Base-by-base conservation (phyloP, 1,284 basidiomycete genomes). In the Ganoderma multipileum region DNA sequence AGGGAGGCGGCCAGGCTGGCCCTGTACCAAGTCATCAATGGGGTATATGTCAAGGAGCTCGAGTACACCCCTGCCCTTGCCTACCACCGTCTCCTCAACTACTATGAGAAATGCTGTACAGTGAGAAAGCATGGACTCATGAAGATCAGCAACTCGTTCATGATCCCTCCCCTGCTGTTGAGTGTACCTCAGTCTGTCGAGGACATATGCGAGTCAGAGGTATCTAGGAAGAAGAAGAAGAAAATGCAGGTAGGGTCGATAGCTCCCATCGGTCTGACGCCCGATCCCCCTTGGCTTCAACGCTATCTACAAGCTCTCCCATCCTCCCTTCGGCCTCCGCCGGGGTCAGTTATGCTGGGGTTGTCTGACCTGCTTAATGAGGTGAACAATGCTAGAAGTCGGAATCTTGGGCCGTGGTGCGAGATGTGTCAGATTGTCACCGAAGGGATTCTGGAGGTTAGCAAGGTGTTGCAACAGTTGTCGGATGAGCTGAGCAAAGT, bases 31-130 rank as follows among this genome's bases (percentile, higher is more conserved):
- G 12, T 16, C 8, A 36, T 71, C 9, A 66, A 70, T 14, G 33
- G 61, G 0, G 36, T 36, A 1, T 72, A 69, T 28, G 57, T 68
- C 23, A 54, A 60, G 3, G 71, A 72, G 44, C 54, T 74, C 57
- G 70, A 72, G 42, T 23, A 23, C 30, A 63, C 41, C 2, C 54
- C 72, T 5, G 72, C 72, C 1, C 28, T 61, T 2, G 36, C 63
- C 0, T 74, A 74, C 59, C 69, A 64, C n/a, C 67, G 70, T 23
- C 54, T 74, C 12, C 54, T 70, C 26, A 38, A 36, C 3, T 74
- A 71, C 54, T 42, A 71, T 47, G 59, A 58, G 14, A 28, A 52
- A 0, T 68, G 67, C 60, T 52, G 58, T n/a, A 16, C n/a, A 5
- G 38, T 41, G n/a, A n/a, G 38, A n/a, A 59, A 26, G 58, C 0